Base-by-base conservation (phyloP, 2,329 filamentous ascomycete genomes). In the Fonsecaea erecta region DNA sequence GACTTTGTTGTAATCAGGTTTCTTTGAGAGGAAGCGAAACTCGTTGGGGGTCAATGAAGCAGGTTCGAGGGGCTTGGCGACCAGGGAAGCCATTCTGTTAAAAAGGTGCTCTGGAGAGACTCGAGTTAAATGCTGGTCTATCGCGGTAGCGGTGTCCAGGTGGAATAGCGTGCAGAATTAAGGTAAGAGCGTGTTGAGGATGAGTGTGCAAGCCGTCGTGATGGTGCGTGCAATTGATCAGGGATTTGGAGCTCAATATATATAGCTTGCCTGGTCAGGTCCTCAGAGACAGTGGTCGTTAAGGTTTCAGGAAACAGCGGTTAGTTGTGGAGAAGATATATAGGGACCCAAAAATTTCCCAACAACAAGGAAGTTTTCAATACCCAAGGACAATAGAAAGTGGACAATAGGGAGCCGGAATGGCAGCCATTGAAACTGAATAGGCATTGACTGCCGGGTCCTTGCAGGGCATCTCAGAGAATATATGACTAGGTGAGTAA, bases 1-100 rank as follows among this genome's bases (percentile, higher is more conserved):
- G 14, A 60, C 7, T n/a, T 53, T 64, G 34, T 60, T 46, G 62
- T 64, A 59, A 35, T 53, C 32, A 26, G 55, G 62, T 26, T 30
- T 30, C 34, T 64, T 64, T 18, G 46, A 37, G 14, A 59, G 52
- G 34, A 64, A 64, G 8, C 40, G 34, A n/a, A 35, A 35, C 30
- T 63, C 52, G n/a, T 28, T 32, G 1, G n/a, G 9, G 16, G 21
- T 48, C 37, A 57, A 26, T 9, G 3, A 21, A 2, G 7, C 24
- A 16, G 43, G 53, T 26, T 52, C 32, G 14, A 63, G 53, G 12
- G 28, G 24, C 34, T 57, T 63, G 43, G 32, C 18, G 4, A 16
- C 16, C 12, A 40, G 28, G 26, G 26, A 28, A 24, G 37, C 52
- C 60, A 57, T 63, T 7, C 32, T 63, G 37, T 18, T 53, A 18